Evolutionary conservation across 2,329 filamentous ascomycete species (phyloP).

Genomic region (Lasiodiplodia sp.): DNA sequence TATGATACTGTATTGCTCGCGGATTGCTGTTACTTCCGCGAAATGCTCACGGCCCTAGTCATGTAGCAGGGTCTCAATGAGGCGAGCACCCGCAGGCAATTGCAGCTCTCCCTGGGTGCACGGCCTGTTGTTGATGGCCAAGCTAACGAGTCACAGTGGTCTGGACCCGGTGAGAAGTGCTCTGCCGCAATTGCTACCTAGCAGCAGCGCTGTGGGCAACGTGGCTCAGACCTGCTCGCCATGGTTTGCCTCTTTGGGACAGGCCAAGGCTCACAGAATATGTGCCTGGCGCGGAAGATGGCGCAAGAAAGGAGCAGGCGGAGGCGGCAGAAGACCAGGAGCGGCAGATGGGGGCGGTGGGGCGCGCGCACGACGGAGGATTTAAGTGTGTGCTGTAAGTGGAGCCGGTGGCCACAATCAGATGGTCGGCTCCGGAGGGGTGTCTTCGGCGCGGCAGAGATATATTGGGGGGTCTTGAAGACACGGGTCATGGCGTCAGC

Average conservation of each 20-base stretch:
- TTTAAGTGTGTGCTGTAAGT: constrained; percentile 18
- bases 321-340: constrained; percentile 9
- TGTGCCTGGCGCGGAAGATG: constrained; percentile 23
- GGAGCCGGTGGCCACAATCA: constrained; percentile 16
- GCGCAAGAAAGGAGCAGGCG: not conserved
- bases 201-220: constrained; percentile 12
- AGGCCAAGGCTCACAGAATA: not conserved
- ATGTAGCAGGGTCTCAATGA: not conserved
- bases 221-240: constrained; percentile 14
- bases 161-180: constrained; percentile 13
- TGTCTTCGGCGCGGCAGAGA: not conserved
- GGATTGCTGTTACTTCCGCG: not conserved
- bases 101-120: not conserved
- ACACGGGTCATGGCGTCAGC: not conserved
- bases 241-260: not conserved
- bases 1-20: constrained; percentile 2
- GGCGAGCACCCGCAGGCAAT: not conserved
- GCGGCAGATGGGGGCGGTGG: constrained; percentile 15
- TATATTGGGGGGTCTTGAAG: not conserved
- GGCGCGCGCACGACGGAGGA: constrained; percentile 12
- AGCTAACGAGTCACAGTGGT: not conserved
- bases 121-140: not conserved
- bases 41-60: not conserved
- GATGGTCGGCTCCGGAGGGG: not conserved
- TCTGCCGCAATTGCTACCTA: constrained; percentile 12